A percentile compares a stretch with the other conserved stretches of the same genome.
These are phyloP conservation scores for Podospora pseudopauciseta DNA, from an alignment of 495 filamentous ascomycete genomes.

Conservation along the genomic window DNA sequence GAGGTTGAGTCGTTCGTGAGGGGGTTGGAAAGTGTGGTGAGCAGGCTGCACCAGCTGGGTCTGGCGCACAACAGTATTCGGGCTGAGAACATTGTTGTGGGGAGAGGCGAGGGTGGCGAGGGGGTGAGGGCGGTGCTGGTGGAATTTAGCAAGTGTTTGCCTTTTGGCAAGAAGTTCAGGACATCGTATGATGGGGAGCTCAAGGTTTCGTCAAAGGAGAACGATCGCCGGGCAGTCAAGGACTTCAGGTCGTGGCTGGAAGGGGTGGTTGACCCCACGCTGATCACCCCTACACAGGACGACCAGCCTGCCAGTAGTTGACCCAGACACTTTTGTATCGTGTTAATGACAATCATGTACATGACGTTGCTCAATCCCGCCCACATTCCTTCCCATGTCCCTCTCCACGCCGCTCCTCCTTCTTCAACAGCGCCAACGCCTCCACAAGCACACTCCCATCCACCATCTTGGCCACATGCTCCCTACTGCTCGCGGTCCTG, in stretches of 20 bases:
- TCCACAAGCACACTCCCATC: conserved; percentile 30
- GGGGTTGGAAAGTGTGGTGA: not conserved
- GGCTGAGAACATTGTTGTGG: not conserved
- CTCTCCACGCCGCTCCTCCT: not conserved
- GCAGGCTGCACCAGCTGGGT: not conserved
- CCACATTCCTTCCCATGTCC: not conserved
- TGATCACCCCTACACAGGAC: not conserved
- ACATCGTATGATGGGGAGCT: not conserved
- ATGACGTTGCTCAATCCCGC: not conserved
- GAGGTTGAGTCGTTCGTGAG: not conserved
- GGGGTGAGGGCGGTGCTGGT: not conserved
- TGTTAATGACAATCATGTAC: not conserved
- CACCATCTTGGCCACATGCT: conserved; percentile 34
- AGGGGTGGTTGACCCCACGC: not conserved
- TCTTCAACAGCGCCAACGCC: conserved; percentile 3
- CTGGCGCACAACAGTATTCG: not conserved
- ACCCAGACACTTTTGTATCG: not conserved
- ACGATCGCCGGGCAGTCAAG: not conserved
- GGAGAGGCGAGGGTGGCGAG: not conserved
- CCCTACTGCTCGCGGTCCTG: conserved; percentile 27
- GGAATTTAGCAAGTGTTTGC: not conserved
- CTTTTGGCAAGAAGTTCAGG: not conserved
- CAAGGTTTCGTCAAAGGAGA: not conserved
- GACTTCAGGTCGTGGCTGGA: not conserved
- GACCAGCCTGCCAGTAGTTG: not conserved